Conservation (phyloP, 768 basidiomycete species). For the Crassisporium funariophilum region DNA sequence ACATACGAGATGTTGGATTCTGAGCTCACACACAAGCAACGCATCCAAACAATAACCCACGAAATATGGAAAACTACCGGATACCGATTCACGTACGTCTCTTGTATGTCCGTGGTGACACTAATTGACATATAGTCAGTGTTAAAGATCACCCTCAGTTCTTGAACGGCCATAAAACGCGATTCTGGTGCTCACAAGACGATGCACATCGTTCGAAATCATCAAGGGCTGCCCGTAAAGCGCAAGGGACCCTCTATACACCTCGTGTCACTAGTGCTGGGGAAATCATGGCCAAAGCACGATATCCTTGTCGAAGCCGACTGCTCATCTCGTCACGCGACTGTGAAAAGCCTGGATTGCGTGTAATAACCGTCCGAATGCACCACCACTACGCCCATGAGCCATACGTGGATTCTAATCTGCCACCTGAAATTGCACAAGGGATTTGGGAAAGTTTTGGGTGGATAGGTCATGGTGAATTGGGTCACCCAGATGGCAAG, state of each 20-base stretch:
- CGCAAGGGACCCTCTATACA: slow-evolving; percentile 29
- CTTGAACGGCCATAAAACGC: slow-evolving; percentile 50
- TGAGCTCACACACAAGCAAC: slow-evolving; percentile 39
- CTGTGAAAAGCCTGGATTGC: slow-evolving; percentile 20
- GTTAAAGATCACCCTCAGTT: slow-evolving; percentile 52
- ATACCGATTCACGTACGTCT: slow-evolving; percentile 50
- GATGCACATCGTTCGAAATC: slow-evolving; percentile 44
- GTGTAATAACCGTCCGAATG: slow-evolving; percentile 42
- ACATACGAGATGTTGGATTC: slow-evolving; percentile 35
- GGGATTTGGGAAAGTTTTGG: slow-evolving; percentile 36
- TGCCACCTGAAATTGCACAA: slow-evolving; percentile 39
- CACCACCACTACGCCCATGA: slow-evolving; percentile 47
- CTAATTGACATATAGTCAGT: slow-evolving; percentile 24
- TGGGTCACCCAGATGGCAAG: not conserved
- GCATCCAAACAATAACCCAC: slow-evolving; percentile 41
- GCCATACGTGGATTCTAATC: slow-evolving; percentile 41
- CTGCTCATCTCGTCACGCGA: slow-evolving; percentile 49
- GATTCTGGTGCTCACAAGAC: slow-evolving; percentile 55
- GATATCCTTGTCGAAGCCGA: slow-evolving; percentile 48
- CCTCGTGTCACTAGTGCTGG: slow-evolving; percentile 40
- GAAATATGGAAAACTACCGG: slow-evolving; percentile 53
- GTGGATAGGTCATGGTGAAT: slow-evolving; percentile 13
- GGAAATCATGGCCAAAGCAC: slow-evolving; percentile 39
- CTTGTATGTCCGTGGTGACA: slow-evolving; percentile 4
- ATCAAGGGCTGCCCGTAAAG: slow-evolving; percentile 29